A percentile compares a stretch with the other conserved stretches of the same genome.
Conservation (phyloP, 805 yeast genomes). For the Pichia thaimueangensis region DNA sequence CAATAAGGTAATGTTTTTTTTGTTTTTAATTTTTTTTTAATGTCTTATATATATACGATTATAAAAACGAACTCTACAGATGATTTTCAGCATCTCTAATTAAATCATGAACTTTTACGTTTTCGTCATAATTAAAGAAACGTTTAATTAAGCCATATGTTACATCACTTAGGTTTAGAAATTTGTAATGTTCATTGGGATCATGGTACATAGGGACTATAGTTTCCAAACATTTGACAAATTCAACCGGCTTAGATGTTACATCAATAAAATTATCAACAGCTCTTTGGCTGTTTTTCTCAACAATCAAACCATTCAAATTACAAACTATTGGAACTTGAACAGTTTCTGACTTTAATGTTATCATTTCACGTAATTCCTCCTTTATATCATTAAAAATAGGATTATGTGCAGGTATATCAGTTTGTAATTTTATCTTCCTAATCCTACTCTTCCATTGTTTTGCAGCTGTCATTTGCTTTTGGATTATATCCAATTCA, state of each 20-base stretch:
- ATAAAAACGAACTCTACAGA: background rate
- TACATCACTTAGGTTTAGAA: conserved; percentile 27
- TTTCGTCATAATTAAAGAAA: conserved; percentile 18
- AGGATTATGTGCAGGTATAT: conserved; percentile 31
- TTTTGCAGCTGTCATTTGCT: conserved; percentile 12
- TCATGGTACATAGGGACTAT: conserved; percentile 8
- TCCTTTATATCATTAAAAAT: conserved; percentile 24
- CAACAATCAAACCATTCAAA: conserved; percentile 22
- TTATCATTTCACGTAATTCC: conserved; percentile 18
- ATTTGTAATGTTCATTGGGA: conserved; percentile 13
- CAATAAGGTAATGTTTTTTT: conserved; percentile 37
- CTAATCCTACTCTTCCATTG: conserved; percentile 23
- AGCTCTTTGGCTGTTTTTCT: conserved; percentile 16
- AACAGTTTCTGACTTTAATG: conserved; percentile 10
- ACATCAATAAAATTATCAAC: conserved; percentile 25
- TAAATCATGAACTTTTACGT: conserved; percentile 8
- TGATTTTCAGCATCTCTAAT: conserved; percentile 11
- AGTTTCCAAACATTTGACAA: conserved; percentile 27
- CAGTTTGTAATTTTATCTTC: conserved; percentile 25
- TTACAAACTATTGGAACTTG: conserved; percentile 27
- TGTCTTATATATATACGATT: background rate
- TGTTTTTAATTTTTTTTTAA: background rate
- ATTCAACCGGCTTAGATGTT: conserved; percentile 30
- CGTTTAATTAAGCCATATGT: conserved; percentile 24
- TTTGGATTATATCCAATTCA: conserved; percentile 12